A percentile compares a stretch with the other conserved stretches of the same genome.
Conservation (phyloP, 179 eudicot genomes). For the Silene noctiflora region DNA sequence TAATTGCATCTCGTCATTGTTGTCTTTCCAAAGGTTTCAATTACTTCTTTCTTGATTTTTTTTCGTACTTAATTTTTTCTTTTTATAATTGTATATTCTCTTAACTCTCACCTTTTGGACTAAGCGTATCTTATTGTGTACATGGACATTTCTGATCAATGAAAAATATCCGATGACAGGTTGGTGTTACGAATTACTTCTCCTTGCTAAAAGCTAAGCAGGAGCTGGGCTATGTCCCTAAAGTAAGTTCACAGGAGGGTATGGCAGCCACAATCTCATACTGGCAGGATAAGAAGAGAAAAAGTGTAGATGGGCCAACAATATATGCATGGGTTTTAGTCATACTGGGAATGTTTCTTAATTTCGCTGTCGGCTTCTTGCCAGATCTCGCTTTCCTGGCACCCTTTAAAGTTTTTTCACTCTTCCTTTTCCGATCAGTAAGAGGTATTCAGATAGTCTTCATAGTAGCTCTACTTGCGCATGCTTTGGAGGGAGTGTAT, state of each 20-base stretch:
- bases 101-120: too few relatives aligned
- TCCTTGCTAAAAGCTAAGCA: conserved; percentile 71
- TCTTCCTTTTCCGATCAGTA: conserved; percentile 50
- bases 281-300: conserved; percentile 64
- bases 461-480: conserved; percentile 39
- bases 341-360: conserved; percentile 51
- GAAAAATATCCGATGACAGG: conserved; percentile 40
- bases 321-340: conserved; percentile 58
- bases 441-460: conserved; percentile 33
- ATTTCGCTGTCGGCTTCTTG: conserved; percentile 57
- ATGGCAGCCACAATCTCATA: conserved; percentile 77
- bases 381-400: conserved; percentile 60
- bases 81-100: too few relatives aligned
- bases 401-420: conserved; percentile 41
- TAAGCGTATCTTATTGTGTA: background rate
- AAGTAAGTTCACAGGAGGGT: conserved; percentile 72
- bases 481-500: conserved; percentile 58
- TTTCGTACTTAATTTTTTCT: too few relatives aligned
- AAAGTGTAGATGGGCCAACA: conserved; percentile 73
- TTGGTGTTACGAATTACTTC: conserved; percentile 88
- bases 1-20: background rate
- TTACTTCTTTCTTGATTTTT: background rate
- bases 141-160: background rate
- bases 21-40: background rate
- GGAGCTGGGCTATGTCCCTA: conserved; percentile 75